A percentile compares a stretch with the other conserved stretches of the same genome.
Evolutionary conservation across 331 rosid genomes (phyloP).

Genomic region (Prunus yedoensis): DNA sequence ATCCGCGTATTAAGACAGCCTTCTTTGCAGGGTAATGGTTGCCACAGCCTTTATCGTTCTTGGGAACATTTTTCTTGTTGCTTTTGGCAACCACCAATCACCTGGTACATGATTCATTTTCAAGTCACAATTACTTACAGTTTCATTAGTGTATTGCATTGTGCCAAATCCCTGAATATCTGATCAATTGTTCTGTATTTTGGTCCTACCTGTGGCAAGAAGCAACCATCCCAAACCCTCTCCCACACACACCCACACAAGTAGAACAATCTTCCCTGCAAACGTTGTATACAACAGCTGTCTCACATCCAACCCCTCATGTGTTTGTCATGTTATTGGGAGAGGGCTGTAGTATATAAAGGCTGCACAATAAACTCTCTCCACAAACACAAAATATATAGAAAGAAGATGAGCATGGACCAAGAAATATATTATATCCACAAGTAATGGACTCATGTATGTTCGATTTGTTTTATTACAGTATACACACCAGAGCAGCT

Average conservation of each 20-base stretch:
- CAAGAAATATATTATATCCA: background rate
- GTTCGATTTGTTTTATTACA: slow-evolving; percentile 41
- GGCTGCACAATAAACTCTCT: background rate
- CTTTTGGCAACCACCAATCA: slow-evolving; percentile 99
- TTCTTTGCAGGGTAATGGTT: slow-evolving; percentile 74
- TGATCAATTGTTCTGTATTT: background rate
- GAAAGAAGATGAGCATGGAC: background rate
- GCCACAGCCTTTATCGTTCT: slow-evolving; percentile 97
- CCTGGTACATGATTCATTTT: slow-evolving; percentile 62
- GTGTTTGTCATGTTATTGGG: background rate
- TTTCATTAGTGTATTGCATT: too few relatives aligned
- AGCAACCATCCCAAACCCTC: background rate
- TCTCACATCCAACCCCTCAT: background rate
- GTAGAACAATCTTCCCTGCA: background rate
- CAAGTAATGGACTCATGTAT: slow-evolving; percentile 16
- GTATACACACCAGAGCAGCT: slow-evolving; percentile 97
- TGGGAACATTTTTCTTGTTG: slow-evolving; percentile 88
- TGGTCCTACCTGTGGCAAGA: background rate
- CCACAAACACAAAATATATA: background rate
- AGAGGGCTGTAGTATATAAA: background rate
- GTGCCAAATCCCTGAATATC: background rate
- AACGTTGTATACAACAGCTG: slow-evolving; percentile 1
- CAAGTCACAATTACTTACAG: too few relatives aligned
- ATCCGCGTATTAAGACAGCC: slow-evolving; percentile 16
- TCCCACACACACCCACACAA: background rate